These are phyloP conservation scores for Alternaria hordeiaustralica DNA, from an alignment of 2,329 filamentous ascomycete species.

Conservation along the genomic window DNA sequence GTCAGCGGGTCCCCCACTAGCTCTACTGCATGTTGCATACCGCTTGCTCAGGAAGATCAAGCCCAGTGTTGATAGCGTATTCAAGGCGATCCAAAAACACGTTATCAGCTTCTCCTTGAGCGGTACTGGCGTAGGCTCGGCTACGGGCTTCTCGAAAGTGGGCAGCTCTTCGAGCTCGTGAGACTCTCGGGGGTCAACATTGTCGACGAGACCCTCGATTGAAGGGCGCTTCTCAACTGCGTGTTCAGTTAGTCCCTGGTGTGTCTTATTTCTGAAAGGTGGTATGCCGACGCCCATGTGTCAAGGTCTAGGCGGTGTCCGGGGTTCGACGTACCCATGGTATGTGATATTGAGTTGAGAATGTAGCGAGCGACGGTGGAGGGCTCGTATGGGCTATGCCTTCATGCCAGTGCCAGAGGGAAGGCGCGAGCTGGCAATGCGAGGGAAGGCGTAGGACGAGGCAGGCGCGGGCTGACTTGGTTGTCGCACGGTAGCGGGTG, in stretches of 20 bases:
- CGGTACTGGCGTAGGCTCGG: constrained; percentile 33
- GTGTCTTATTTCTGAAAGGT: background rate
- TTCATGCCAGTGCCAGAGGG: constrained; percentile 38
- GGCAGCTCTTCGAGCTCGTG: constrained; percentile 45
- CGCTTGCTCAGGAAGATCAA: constrained; percentile 56
- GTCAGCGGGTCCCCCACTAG: constrained; percentile 23
- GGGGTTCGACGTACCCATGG: constrained; percentile 35
- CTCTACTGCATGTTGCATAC: constrained; percentile 31
- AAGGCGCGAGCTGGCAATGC: background rate
- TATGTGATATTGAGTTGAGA: constrained; percentile 19
- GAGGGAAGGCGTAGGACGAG: background rate
- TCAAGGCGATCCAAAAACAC: constrained; percentile 51
- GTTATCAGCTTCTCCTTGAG: constrained; percentile 49
- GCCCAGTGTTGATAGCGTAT: constrained; percentile 53
- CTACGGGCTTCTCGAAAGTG: constrained; percentile 38
- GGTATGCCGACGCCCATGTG: background rate
- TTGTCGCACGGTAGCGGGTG: constrained; percentile 7
- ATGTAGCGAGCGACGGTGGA: constrained; percentile 32
- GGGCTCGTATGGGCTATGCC: constrained; percentile 27
- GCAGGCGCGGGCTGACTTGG: background rate
- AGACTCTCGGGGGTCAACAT: constrained; percentile 45
- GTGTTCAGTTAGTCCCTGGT: constrained; percentile 25
- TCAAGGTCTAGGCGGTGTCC: background rate
- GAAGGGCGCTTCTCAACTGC: constrained; percentile 48
- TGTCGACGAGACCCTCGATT: constrained; percentile 48